Percentiles rank a stretch among this genome's conserved stretches.
Conservation (phyloP, 768 basidiomycete species). For the Grammothele lineata region DNA sequence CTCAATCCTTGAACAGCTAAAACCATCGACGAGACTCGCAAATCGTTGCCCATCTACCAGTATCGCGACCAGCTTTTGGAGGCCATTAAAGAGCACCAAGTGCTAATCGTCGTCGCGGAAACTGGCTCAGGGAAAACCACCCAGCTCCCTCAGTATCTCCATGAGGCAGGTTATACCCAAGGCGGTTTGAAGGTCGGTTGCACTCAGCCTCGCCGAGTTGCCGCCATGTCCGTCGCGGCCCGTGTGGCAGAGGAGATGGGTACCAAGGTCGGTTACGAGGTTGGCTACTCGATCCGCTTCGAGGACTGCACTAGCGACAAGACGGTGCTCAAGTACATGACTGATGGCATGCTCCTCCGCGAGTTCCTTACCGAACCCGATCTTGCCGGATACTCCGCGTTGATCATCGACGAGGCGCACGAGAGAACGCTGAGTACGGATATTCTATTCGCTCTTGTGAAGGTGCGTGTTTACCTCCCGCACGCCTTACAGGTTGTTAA, state of each 20-base stretch:
- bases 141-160: conserved; percentile 95
- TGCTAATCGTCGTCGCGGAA: conserved; percentile 96
- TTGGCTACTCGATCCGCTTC: conserved; percentile 99
- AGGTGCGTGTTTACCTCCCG: conserved; percentile 57
- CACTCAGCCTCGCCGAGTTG: conserved; percentile 97
- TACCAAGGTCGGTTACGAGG: conserved; percentile 93
- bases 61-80: conserved; percentile 86
- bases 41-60: conserved; percentile 86
- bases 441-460: conserved; percentile 96
- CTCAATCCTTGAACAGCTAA: conserved; percentile 45
- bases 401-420: conserved; percentile 99
- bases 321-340: conserved; percentile 99
- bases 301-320: conserved; percentile 99
- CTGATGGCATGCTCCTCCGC: conserved; percentile 95
- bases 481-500: conserved; percentile 21
- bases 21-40: conserved; percentile 90
- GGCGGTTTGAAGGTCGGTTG: conserved; percentile 89
- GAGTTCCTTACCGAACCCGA: conserved; percentile 98
- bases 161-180: conserved; percentile 93
- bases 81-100: conserved; percentile 88
- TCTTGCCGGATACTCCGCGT: conserved; percentile 87
- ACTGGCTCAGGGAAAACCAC: conserved; percentile 99
- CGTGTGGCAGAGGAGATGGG: conserved; percentile 99
- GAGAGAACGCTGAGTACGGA: conserved; percentile 97
- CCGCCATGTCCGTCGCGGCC: conserved; percentile 98